These are phyloP conservation scores for Cladophialophora yegresii DNA, from an alignment of 2,329 filamentous ascomycete genomes.

Conservation along the genomic window DNA sequence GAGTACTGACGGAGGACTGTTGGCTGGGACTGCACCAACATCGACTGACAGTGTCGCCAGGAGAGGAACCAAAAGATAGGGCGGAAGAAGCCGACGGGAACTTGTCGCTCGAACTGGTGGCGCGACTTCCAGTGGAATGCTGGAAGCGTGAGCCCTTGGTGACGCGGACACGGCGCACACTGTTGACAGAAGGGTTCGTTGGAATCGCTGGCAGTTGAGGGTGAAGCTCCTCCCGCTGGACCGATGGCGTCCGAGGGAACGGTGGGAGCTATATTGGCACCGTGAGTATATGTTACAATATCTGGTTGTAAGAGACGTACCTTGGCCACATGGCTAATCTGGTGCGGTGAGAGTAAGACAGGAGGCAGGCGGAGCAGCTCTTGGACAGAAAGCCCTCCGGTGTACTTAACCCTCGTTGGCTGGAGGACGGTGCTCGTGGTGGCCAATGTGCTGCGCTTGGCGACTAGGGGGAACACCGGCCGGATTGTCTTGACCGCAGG, in stretches of 20 bases:
- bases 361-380: neutral
- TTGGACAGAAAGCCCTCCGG: neutral
- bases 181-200: constrained; percentile 1
- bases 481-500: too few species aligned
- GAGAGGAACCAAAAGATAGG: neutral
- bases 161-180: neutral
- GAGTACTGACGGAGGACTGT: neutral
- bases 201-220: neutral
- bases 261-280: too few species aligned
- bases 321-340: neutral
- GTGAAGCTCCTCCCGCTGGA: neutral
- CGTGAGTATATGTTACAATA: too few species aligned
- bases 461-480: too few species aligned
- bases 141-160: constrained; percentile 9
- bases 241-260: neutral
- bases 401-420: neutral
- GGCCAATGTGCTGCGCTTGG: too few species aligned
- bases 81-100: neutral
- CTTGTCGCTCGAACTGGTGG: neutral
- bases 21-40: neutral
- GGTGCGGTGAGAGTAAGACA: neutral
- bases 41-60: neutral
- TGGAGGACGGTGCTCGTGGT: too few species aligned
- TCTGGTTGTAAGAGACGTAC: neutral
- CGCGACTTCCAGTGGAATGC: neutral